Evolutionary conservation across 305 asterid genomes (phyloP).

Genomic region (Fraxinus greggii): DNA sequence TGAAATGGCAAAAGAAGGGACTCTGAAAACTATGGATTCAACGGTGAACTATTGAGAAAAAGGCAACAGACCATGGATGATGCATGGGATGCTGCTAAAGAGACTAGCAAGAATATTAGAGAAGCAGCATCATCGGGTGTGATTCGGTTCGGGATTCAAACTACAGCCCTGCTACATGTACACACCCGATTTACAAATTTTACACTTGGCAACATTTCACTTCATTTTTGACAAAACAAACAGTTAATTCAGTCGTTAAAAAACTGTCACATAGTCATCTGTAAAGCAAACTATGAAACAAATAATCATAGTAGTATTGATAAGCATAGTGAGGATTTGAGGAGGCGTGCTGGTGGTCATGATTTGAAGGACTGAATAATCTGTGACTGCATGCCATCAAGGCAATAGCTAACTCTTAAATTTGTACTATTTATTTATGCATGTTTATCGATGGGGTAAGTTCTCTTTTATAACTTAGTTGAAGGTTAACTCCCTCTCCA

Average conservation of each 20-base stretch:
- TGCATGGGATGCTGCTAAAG: not conserved
- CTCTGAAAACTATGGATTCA: not conserved
- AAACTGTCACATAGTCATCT: not conserved
- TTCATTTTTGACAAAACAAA: not conserved
- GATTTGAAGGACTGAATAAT: not conserved
- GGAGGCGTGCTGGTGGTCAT: not conserved
- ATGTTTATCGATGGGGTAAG: too few relatives aligned
- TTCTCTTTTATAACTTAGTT: too few relatives aligned
- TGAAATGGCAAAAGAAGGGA: not conserved
- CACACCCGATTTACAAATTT: not conserved
- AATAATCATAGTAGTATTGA: not conserved
- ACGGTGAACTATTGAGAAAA: not conserved
- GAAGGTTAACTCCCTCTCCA: too few relatives aligned
- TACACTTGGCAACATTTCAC: not conserved
- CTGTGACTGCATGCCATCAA: not conserved
- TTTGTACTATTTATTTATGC: too few relatives aligned
- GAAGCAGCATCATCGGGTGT: not conserved
- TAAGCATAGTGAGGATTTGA: not conserved
- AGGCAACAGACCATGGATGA: not conserved
- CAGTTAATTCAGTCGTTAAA: not conserved
- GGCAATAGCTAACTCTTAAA: too few relatives aligned
- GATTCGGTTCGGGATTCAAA: not conserved
- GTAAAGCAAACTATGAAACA: not conserved
- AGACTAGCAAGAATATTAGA: not conserved
- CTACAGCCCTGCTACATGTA: not conserved